Conservation (phyloP, 495 filamentous ascomycete species). For the Apiosordaria backusii region DNA sequence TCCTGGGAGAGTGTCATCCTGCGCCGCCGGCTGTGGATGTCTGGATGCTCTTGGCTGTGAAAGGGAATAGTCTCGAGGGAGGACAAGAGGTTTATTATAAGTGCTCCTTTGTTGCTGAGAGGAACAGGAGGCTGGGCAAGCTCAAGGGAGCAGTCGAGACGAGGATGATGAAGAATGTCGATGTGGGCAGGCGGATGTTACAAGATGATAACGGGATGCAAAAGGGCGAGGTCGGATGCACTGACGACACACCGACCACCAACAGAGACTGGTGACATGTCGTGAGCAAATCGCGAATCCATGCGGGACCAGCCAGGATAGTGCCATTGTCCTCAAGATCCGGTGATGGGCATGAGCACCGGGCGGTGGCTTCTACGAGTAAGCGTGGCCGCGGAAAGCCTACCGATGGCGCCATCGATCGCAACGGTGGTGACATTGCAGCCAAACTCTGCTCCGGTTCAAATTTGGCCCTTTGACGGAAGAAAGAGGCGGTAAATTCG, state of each 20-base stretch:
- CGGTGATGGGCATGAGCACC: neutral
- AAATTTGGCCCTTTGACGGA: neutral
- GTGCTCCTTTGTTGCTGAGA: neutral
- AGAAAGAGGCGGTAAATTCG: neutral
- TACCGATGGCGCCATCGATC: constrained; percentile 36
- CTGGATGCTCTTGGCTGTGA: neutral
- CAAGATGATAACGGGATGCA: neutral
- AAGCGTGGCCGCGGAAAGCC: constrained; percentile 15
- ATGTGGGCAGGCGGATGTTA: neutral
- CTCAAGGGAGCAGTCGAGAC: no score
- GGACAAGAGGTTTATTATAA: neutral
- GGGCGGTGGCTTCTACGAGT: neutral
- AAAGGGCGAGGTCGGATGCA: constrained; percentile 16
- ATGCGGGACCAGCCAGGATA: constrained; percentile 8
- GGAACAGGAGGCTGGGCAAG: neutral
- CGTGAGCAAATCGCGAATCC: constrained; percentile 26
- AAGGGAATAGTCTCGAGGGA: neutral
- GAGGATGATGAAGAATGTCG: neutral
- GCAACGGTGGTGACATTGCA: constrained; percentile 32
- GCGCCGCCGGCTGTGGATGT: neutral
- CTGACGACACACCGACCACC: constrained; percentile 1
- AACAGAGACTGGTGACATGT: constrained; percentile 23
- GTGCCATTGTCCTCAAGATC: neutral
- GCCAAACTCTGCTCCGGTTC: constrained; percentile 3
- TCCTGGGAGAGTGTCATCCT: constrained; percentile 24